phyloP scores from a whole-genome alignment of 1,284 basidiomycete species.

The Polyporus tsugae region DNA sequence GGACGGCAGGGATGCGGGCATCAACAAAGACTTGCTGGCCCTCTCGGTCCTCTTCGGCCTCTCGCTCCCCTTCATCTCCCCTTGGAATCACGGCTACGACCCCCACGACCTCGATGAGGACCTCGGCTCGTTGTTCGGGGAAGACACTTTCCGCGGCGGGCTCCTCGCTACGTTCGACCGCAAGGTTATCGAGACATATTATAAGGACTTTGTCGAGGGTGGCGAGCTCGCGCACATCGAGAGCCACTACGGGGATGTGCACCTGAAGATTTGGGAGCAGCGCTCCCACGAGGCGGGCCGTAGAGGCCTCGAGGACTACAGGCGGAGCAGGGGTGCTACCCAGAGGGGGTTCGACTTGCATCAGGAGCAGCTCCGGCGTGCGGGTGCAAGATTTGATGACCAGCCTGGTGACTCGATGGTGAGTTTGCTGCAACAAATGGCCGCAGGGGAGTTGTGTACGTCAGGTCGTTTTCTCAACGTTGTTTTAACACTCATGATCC shows the following conservation, averaged over 20 bases:
- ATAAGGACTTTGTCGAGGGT: not conserved
- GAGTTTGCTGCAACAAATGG: not conserved
- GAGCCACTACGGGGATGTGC: not conserved
- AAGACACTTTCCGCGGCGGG: not conserved
- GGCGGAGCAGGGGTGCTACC: not conserved
- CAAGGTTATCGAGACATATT: not conserved
- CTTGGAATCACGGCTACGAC: not conserved
- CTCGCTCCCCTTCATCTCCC: not conserved
- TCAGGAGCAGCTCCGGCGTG: not conserved
- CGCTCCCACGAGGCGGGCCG: not conserved
- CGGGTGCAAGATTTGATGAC: not conserved
- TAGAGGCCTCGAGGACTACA: not conserved
- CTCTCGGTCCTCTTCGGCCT: not conserved
- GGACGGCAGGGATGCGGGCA: not conserved
- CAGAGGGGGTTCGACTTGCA: conserved; percentile 4
- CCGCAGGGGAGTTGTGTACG: not conserved
- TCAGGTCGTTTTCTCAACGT: not conserved
- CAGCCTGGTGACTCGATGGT: not conserved
- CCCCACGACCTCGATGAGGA: not conserved
- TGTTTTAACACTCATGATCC: not conserved
- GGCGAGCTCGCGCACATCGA: not conserved
- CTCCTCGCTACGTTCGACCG: not conserved
- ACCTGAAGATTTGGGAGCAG: not conserved
- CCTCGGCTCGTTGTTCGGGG: not conserved
- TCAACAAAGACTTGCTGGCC: not conserved